These are phyloP conservation scores for Ophiostoma himal-ulmi DNA, from an alignment of 2,329 filamentous ascomycete genomes.

Conservation along the genomic window DNA sequence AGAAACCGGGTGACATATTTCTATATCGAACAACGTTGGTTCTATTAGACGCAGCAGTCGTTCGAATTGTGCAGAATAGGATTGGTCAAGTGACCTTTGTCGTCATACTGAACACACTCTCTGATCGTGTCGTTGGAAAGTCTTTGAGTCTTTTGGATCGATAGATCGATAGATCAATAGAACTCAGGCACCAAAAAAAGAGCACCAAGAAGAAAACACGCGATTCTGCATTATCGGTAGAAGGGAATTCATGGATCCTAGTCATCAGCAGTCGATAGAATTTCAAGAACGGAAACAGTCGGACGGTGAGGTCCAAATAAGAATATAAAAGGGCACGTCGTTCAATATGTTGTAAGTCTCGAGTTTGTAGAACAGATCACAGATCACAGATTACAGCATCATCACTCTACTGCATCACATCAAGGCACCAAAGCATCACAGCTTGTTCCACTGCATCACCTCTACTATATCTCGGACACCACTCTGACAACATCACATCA, in stretches of 20 bases:
- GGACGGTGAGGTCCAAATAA: not conserved
- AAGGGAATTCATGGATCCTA: not conserved
- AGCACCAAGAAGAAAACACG: not conserved
- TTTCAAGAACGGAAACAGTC: not conserved
- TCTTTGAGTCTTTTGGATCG: not conserved
- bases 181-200: not conserved
- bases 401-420: not conserved
- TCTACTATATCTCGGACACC: not conserved
- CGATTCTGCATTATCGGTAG: not conserved
- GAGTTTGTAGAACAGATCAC: slow-evolving; percentile 7
- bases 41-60: not conserved
- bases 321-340: slow-evolving; percentile 8
- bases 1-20: slow-evolving; percentile 20
- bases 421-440: not conserved
- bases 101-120: slow-evolving; percentile 2
- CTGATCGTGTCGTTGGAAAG: not conserved
- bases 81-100: slow-evolving; percentile 7
- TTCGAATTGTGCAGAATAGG: not conserved
- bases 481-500: not conserved
- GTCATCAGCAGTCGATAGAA: not conserved
- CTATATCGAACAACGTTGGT: slow-evolving; percentile 19
- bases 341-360: slow-evolving; percentile 1
- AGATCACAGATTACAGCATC: not conserved
- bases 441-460: slow-evolving; percentile 2
- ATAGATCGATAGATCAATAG: not conserved